Evolutionary conservation across 208 protist species (phyloP).

Genomic region (Wallacemonas collosoma): DNA sequence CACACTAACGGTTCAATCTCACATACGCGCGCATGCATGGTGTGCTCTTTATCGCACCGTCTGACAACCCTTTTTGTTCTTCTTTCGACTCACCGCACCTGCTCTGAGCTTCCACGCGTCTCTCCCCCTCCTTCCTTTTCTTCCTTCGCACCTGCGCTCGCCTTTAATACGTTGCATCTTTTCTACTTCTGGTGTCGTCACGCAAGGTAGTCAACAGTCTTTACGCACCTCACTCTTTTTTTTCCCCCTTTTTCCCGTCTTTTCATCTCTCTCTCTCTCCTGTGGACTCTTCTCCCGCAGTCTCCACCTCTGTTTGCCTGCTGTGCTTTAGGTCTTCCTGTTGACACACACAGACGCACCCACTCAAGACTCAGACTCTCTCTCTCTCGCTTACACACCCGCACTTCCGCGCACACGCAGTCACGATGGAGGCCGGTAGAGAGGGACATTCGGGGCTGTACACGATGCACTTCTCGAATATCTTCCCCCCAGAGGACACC

Average conservation of each 20-base stretch:
- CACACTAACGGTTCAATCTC: no score
- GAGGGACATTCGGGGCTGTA: slow-evolving; percentile 80
- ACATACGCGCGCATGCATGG: no score
- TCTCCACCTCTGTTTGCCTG: not conserved
- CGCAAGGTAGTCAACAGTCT: not conserved
- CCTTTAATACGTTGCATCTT: not conserved
- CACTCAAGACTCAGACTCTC: slow-evolving; percentile 10
- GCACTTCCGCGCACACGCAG: not conserved
- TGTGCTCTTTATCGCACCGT: no score
- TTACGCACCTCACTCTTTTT: not conserved
- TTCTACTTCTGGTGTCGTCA: not conserved
- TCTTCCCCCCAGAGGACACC: slow-evolving; percentile 49
- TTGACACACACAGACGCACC: no score
- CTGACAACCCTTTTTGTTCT: no score
- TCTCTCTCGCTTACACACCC: slow-evolving; percentile 11
- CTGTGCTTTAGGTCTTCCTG: not conserved
- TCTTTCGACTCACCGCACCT: no score
- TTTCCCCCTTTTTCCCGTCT: not conserved
- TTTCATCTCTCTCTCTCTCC: slow-evolving; percentile 12
- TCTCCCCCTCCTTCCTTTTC: not conserved
- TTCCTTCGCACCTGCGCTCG: not conserved
- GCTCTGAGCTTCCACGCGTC: no score
- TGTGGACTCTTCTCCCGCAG: no score
- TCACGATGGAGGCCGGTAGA: slow-evolving; percentile 46
- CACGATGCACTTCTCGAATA: slow-evolving; percentile 83